These are phyloP conservation scores for Clathrus columnatus DNA, from an alignment of 768 basidiomycete species.

Conservation along the genomic window DNA sequence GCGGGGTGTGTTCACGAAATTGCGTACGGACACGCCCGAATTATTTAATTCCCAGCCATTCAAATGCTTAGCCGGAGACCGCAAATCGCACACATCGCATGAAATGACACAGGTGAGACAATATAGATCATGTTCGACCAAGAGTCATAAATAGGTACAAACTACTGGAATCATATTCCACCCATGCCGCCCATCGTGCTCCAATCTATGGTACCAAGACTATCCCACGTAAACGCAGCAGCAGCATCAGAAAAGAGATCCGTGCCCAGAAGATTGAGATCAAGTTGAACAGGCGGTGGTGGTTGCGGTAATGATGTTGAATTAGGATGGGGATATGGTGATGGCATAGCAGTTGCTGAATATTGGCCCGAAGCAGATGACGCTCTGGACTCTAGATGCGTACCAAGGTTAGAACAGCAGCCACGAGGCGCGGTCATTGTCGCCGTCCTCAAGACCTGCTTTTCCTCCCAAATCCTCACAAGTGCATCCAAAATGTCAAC, in stretches of 20 bases:
- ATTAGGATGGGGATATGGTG: neutral
- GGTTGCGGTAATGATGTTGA: neutral
- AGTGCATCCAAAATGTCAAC: slow-evolving; percentile 8
- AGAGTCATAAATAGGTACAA: too few relatives aligned
- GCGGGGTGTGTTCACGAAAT: too few relatives aligned
- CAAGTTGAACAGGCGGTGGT: neutral
- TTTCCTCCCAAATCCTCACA: slow-evolving; percentile 7
- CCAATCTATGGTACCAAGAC: slow-evolving; percentile 1
- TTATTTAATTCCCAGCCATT: too few relatives aligned
- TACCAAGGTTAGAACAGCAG: neutral
- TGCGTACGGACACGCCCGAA: too few relatives aligned
- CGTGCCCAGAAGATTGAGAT: neutral
- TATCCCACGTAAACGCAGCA: slow-evolving; percentile 6
- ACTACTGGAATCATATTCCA: neutral
- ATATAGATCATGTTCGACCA: too few relatives aligned
- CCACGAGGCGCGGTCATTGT: neutral
- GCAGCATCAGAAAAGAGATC: neutral
- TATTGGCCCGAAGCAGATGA: neutral
- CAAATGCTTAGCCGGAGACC: too few relatives aligned
- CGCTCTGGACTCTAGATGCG: neutral
- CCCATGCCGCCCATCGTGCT: neutral
- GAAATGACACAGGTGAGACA: too few relatives aligned
- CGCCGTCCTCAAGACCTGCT: neutral
- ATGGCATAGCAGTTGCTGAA: neutral
- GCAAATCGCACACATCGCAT: too few relatives aligned